Evolutionary conservation across 768 basidiomycete genomes (phyloP).

Genomic region (Neoboletus brunneissimus): DNA sequence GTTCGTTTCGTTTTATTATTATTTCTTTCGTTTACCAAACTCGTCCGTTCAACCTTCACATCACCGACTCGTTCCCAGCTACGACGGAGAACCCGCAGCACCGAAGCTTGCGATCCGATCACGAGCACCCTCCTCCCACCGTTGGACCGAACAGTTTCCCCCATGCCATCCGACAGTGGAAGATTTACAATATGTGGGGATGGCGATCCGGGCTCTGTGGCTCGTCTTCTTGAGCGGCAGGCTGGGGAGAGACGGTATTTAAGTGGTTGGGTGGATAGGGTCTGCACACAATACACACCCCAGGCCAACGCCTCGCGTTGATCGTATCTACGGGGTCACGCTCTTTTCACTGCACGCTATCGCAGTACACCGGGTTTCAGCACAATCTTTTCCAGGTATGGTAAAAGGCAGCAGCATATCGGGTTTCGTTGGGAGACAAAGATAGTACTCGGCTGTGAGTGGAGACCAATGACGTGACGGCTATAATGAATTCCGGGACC

Average conservation of each 20-base stretch:
- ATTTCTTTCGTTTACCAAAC: slow-evolving; percentile 10
- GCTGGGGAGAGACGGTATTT: slow-evolving; percentile 7
- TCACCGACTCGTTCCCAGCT: slow-evolving; percentile 11
- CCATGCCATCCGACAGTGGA: neutral
- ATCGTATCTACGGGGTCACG: neutral
- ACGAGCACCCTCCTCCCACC: neutral
- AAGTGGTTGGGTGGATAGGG: neutral
- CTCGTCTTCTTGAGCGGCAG: neutral
- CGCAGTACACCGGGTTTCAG: neutral
- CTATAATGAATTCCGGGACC: slow-evolving; percentile 18
- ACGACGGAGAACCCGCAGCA: slow-evolving; percentile 15
- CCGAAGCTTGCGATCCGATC: slow-evolving; percentile 20
- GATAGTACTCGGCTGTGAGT: slow-evolving; percentile 7
- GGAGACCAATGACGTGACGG: slow-evolving; percentile 8
- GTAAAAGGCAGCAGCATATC: neutral
- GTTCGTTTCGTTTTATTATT: neutral
- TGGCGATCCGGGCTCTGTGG: slow-evolving; percentile 5
- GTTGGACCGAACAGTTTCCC: neutral
- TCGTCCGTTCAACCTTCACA: slow-evolving; percentile 19
- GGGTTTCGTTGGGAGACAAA: slow-evolving; percentile 5
- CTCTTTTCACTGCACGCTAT: neutral
- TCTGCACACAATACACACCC: neutral
- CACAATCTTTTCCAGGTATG: slow-evolving; percentile 2
- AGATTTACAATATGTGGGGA: neutral
- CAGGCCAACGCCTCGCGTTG: slow-evolving; percentile 6